Evolutionary conservation across 2,329 filamentous ascomycete genomes (phyloP), one percentile per base, ranked within the genome.

Genomic region (Blumeriella jaapii): DNA sequence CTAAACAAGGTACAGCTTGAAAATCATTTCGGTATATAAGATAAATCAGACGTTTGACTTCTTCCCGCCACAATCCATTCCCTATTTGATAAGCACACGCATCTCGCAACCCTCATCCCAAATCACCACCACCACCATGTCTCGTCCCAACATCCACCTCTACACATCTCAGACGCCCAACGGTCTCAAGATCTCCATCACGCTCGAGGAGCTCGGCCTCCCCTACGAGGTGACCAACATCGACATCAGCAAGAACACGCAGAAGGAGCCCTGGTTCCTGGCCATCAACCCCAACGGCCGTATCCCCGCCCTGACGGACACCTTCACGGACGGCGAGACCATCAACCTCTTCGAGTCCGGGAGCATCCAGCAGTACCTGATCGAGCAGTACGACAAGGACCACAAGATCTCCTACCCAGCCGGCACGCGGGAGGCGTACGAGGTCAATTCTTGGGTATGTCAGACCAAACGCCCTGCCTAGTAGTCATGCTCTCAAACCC

Each of bases 251-350:
- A 26, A 26, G 24, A 26, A 26, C 24, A 26, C 64, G n/a, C 84
- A 93, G 52, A 93, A 91, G 51, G 72, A 89, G 58, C 74, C 73
- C 11, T 93, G 83, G 84, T 95, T 89, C 61, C 70, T 93, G 17
- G 76, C 78, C 34, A 93, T 94, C 62, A 94, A 94, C 61, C 86
- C 86, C 45, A 94, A 94, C 57, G 86, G 86, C 45, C 81, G 86
- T 47, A 93, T 94, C 50, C 87, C 86, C 3, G 86, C 86, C 38
- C 52, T 94, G 32, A 91, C 82, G 6, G 86, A 94, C 60, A 82
- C 68, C 5, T 79, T 82, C 56, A 65, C 66, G 4, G 78, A 91
- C 56, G 82, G 83, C 48, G 64, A 80, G 56, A 63, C 65, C 20
- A 84, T 93, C 55, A 68, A 71, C 38, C 57, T 94, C 12, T 94